Conservation (phyloP, 768 basidiomycete species). For the Hygrophorus pudorinus region DNA sequence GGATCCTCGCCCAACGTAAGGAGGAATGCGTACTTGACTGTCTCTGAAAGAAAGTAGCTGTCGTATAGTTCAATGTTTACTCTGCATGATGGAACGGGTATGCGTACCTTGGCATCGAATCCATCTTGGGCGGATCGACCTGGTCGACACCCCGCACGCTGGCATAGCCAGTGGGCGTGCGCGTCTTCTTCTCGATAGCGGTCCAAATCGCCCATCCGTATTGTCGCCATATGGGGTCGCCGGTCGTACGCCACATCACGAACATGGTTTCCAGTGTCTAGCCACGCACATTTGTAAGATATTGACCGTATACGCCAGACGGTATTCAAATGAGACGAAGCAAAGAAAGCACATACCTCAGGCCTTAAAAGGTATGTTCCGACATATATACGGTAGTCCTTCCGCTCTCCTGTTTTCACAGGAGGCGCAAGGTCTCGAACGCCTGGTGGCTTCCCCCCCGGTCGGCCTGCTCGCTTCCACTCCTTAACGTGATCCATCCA, state of each 20-base stretch:
- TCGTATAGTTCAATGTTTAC: too few species aligned
- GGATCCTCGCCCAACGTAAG: slow-evolving; percentile 47
- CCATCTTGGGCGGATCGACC: slow-evolving; percentile 18
- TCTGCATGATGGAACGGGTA: too few species aligned
- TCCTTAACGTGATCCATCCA: slow-evolving; percentile 30
- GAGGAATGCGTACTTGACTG: slow-evolving; percentile 59
- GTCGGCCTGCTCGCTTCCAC: slow-evolving; percentile 34
- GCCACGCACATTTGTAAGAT: too few species aligned
- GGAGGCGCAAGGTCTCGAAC: too few species aligned
- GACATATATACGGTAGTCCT: slow-evolving; percentile 31
- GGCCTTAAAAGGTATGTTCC: slow-evolving; percentile 34
- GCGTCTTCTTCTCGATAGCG: slow-evolving; percentile 37
- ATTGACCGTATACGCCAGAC: too few species aligned
- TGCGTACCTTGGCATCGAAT: slow-evolving; percentile 47
- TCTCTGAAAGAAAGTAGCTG: slow-evolving; percentile 38
- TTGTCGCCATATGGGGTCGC: slow-evolving; percentile 40
- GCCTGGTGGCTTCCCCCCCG: slow-evolving; percentile 24
- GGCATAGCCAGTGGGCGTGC: slow-evolving; percentile 37
- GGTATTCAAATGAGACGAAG: slow-evolving; percentile 7
- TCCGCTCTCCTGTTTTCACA: slow-evolving; percentile 10
- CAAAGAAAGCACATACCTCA: slow-evolving; percentile 43
- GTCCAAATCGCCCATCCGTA: slow-evolving; percentile 28
- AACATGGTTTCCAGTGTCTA: slow-evolving; percentile 47
- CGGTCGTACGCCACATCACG: slow-evolving; percentile 43
- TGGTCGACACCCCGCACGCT: slow-evolving; percentile 29